These are phyloP conservation scores for Solanum chilense DNA, from an alignment of 257 asterid species.

Conservation along the genomic window DNA sequence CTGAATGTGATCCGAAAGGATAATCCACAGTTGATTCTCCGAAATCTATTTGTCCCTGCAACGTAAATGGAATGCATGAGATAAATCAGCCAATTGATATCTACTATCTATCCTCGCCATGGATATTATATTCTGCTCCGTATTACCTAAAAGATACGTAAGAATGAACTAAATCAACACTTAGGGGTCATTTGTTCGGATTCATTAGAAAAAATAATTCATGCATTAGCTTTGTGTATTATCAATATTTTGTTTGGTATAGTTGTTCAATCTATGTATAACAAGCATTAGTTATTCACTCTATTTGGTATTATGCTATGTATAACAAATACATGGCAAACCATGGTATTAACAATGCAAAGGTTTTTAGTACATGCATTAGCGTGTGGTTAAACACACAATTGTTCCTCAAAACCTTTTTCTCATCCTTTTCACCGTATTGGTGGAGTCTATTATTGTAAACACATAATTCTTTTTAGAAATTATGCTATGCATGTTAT, in stretches of 20 bases:
- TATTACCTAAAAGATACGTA: conserved; percentile 8
- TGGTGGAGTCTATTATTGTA: background rate
- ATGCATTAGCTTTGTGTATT: background rate
- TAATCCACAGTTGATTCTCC: conserved; percentile 13
- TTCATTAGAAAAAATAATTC: background rate
- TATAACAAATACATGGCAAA: background rate
- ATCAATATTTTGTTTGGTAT: background rate
- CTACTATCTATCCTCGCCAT: background rate
- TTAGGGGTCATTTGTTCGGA: background rate
- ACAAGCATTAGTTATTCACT: background rate
- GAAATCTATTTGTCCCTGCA: conserved; percentile 16
- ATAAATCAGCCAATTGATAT: background rate
- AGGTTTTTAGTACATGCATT: background rate
- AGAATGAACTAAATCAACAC: background rate
- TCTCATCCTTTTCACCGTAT: background rate
- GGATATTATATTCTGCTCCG: conserved; percentile 8
- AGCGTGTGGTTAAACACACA: background rate
- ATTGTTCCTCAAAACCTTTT: background rate
- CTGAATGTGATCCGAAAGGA: conserved; percentile 12
- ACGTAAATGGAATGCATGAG: background rate
- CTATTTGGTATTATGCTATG: background rate
- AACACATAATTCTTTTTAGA: background rate
- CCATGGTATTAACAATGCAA: background rate
- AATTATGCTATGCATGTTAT: background rate
- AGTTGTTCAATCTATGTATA: background rate